These are phyloP conservation scores for Pyrenula massariospora DNA, from an alignment of 495 filamentous ascomycete species.

Conservation along the genomic window DNA sequence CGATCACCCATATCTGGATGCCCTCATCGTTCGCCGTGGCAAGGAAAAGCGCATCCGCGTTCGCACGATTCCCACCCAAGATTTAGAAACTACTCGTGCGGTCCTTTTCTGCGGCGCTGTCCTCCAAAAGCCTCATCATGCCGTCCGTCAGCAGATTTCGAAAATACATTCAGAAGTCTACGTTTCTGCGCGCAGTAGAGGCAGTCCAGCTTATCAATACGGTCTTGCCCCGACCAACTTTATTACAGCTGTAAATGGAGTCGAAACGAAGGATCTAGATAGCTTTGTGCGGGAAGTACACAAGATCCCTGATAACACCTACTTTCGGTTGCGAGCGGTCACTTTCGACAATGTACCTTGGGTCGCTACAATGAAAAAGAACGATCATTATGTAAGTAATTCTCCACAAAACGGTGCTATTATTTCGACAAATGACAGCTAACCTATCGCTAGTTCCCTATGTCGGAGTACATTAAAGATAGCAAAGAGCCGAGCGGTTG, in stretches of 20 bases:
- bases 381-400: constrained; percentile 74
- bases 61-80: constrained; percentile 76
- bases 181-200: constrained; percentile 71
- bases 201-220: constrained; percentile 85
- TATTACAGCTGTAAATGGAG: constrained; percentile 87
- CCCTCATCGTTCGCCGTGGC: constrained; percentile 76
- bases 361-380: constrained; percentile 99
- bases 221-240: constrained; percentile 94
- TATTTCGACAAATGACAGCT: neutral
- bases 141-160: constrained; percentile 91
- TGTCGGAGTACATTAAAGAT: constrained; percentile 77
- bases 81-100: constrained; percentile 83
- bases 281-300: constrained; percentile 66
- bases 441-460: constrained; percentile 51
- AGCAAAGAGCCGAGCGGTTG: constrained; percentile 48
- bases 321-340: constrained; percentile 87
- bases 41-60: constrained; percentile 67
- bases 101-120: constrained; percentile 94
- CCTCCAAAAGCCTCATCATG: constrained; percentile 87
- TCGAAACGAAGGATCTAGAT: constrained; percentile 67
- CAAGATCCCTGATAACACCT: constrained; percentile 90
- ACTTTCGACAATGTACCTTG: constrained; percentile 97
- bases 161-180: constrained; percentile 98
- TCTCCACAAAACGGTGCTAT: neutral
- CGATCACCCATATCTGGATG: constrained; percentile 70